Evolutionary conservation across 176 grass and related monocot species (phyloP), one percentile per base, ranked within the genome.

Genomic region (Lolium multiflorum): DNA sequence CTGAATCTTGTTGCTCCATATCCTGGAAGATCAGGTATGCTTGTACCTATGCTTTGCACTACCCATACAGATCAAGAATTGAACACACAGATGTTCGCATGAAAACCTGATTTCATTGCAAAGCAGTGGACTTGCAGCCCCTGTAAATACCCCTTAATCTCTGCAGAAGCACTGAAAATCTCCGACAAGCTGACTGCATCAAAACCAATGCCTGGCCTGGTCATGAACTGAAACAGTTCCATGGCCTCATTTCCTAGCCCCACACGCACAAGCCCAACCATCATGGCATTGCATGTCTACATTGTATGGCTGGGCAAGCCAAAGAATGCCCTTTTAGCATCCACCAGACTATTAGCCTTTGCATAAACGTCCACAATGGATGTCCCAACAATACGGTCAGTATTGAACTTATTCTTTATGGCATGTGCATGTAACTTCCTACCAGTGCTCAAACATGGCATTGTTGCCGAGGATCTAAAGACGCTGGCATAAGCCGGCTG

Each of bases 351-450:
- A 81, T 84, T 83, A 82, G 82, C 77, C 62, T 98, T 98, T 47
- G 85, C 89, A 80, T 95, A 98, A 83, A 98, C 89, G 5, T 95
- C 92, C 81, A 95, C 83, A 77, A 98, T 95, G 41, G 95, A 89
- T 63, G 92, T 98, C 46, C 93, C 95, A 76, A 98, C 89, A 46
- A 98, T 77, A 71, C 71, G 60, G 89, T 95, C 93, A 26, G 82
- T 61, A 77, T 57, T 86, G 58, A 91, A 98, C 59, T 91, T 82
- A 76, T 87, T 88, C 76, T 98, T 98, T 64, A 98, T 88, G 57
- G 92, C 92, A 63, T 98, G 95, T 1, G 84, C 89, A 31, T 95
- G 95, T 25, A 98, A 83, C 83, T 95, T 89, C 28, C 51, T 89
- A 18, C 91, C 89, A 48, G 81, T 70, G 60, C 67, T 89, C 47